phyloP scores from a whole-genome alignment of 2,329 filamentous ascomycete genomes.

The Aspergillus clavatus region DNA sequence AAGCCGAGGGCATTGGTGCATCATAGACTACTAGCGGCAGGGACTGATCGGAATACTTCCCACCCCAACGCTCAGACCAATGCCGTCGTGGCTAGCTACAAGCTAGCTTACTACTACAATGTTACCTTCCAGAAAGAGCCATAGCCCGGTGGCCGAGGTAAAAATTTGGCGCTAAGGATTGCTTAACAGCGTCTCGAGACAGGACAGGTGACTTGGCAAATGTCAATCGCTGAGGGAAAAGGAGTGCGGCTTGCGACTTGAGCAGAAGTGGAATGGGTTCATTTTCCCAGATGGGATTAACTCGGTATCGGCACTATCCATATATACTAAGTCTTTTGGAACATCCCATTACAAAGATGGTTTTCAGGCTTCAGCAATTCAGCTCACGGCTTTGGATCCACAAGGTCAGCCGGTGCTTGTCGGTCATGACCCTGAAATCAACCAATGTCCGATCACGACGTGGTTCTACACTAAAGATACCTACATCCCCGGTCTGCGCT shows the following conservation, averaged over 20 bases:
- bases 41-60: constrained; percentile 1
- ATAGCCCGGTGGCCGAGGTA: constrained; percentile 5
- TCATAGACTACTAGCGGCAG: constrained; percentile 3
- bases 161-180: constrained; percentile 1
- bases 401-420: neutral
- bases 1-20: neutral
- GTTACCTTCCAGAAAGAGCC: constrained; percentile 4
- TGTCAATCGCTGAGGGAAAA: neutral
- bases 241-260: neutral
- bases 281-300: neutral
- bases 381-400: neutral
- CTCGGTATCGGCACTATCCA: no score
- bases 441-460: neutral
- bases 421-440: neutral
- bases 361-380: neutral
- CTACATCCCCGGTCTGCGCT: neutral
- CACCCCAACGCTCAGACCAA: neutral
- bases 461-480: neutral
- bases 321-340: neutral
- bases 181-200: constrained; percentile 3
- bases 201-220: neutral
- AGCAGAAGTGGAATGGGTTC: neutral
- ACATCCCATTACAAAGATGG: no score
- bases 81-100: no score
- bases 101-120: constrained; percentile 2